A percentile compares a stretch with the other conserved stretches of the same genome.
phyloP scores from a whole-genome alignment of 176 grass and related monocot genomes.

The Zoysia pacifica region DNA sequence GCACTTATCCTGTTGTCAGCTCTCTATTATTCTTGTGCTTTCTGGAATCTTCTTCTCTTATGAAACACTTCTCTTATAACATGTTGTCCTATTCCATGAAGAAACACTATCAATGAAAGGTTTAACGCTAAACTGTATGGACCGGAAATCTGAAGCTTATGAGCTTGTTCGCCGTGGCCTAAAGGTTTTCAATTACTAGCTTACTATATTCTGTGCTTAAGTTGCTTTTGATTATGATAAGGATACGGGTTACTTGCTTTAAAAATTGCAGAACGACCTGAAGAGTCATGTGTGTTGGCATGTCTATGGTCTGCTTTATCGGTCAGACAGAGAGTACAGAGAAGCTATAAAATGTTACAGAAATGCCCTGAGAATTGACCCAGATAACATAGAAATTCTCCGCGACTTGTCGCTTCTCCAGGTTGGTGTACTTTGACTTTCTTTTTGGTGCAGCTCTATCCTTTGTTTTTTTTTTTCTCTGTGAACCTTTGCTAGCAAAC shows the following conservation, averaged over 20 bases:
- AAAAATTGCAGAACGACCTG: constrained; percentile 83
- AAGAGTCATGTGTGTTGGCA: constrained; percentile 99
- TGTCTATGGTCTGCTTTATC: constrained; percentile 96
- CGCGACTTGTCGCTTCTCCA: constrained; percentile 93
- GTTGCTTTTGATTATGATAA: constrained; percentile 12
- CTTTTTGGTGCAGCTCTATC: constrained; percentile 8
- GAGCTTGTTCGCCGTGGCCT: constrained; percentile 97
- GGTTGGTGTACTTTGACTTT: constrained; percentile 51
- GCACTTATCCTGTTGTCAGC: constrained; percentile 6
- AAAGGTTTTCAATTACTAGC: constrained; percentile 60
- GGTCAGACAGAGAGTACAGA: constrained; percentile 98
- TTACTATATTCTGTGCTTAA: constrained; percentile 14
- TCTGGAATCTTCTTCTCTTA: not conserved
- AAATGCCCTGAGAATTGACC: constrained; percentile 98
- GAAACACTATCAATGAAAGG: constrained; percentile 99
- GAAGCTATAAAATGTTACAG: constrained; percentile 99
- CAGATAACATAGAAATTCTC: constrained; percentile 99
- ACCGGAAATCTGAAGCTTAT: constrained; percentile 96
- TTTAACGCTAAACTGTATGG: constrained; percentile 98
- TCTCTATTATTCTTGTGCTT: constrained; percentile 2
- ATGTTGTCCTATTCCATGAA: constrained; percentile 39
- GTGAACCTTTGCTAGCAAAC: constrained; percentile 9
- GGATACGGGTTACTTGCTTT: not conserved
- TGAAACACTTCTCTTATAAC: not conserved
- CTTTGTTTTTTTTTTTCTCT: constrained; percentile 17